Conservation (phyloP, 1,139 yeast species). For the Kodamaea suecica region DNA sequence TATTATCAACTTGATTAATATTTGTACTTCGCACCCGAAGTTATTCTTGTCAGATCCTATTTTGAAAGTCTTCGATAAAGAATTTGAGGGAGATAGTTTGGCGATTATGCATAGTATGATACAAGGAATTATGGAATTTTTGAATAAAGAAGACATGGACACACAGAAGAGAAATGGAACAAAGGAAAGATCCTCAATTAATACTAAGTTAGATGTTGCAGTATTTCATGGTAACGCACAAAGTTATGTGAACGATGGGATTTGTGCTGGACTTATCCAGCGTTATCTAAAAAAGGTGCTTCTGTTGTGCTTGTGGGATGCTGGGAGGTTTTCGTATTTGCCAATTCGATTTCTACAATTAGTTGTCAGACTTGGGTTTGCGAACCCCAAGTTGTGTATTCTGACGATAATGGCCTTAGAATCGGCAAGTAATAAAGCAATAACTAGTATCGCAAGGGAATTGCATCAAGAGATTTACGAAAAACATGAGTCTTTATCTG, state of each 20-base stretch:
- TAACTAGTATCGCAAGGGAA: slow-evolving; percentile 47
- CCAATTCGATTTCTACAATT: slow-evolving; percentile 55
- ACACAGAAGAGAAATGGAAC: slow-evolving; percentile 37
- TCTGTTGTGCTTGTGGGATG: slow-evolving; percentile 45
- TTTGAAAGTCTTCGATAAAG: slow-evolving; percentile 51
- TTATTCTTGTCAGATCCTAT: slow-evolving; percentile 57
- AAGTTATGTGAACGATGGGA: slow-evolving; percentile 57
- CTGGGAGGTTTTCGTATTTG: slow-evolving; percentile 41
- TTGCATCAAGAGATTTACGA: slow-evolving; percentile 56
- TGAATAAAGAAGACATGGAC: slow-evolving; percentile 50
- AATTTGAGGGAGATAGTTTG: slow-evolving; percentile 31
- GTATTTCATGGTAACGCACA: slow-evolving; percentile 53
- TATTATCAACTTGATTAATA: slow-evolving; percentile 50
- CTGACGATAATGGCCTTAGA: slow-evolving; percentile 70
- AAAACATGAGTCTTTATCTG: slow-evolving; percentile 69
- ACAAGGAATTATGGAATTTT: slow-evolving; percentile 53
- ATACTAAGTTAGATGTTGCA: slow-evolving; percentile 39
- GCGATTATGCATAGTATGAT: slow-evolving; percentile 47
- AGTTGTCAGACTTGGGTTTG: slow-evolving; percentile 62
- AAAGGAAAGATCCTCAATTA: slow-evolving; percentile 28
- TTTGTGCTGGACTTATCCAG: slow-evolving; percentile 70
- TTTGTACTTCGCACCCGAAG: slow-evolving; percentile 61
- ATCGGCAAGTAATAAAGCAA: slow-evolving; percentile 45
- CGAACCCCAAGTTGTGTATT: slow-evolving; percentile 68
- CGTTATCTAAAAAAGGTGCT: slow-evolving; percentile 52